Evolutionary conservation across 1,284 basidiomycete species (phyloP), one percentile per base, ranked within the genome.

Genomic region (Ceratobasidium sp.): DNA sequence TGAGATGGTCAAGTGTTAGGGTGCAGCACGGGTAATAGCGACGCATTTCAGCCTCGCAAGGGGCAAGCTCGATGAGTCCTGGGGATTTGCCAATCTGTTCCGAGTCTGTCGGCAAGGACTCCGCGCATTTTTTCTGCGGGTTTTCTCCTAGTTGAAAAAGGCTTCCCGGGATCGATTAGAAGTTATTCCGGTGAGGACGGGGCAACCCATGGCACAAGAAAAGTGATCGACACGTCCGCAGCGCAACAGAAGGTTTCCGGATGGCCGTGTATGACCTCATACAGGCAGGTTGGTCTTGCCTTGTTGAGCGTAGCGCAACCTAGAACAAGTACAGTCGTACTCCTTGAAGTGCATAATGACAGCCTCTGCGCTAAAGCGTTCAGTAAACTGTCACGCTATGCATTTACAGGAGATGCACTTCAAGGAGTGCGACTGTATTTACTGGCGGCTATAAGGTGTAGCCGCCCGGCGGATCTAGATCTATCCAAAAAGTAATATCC

Each of bases 1-100:
- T 6, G 48, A 54, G 51, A 37, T 5, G 34, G 49, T 27, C 49
- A 54, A 68, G 64, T 29, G 48, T 69, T 37, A 69, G 51, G 14
- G 41, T 34, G 5, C 16, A 0, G 14, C 4, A 3, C 13, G 29
- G 19, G 43, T 39, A 34, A 49, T 19, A 19, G 27, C 24, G 9
- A 27, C 3, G 29, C 46, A 51, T 43, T 37, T 22, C 29, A 66
- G 48, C 39, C 31, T 37, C 13, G 19, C 39, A 69, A 56, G 31
- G 37, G 24, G 46, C n/a, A 31, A 16, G 53, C 27, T 16, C 65
- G 39, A 58, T 37, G 53, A 58, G 51, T n/a, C 29, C 14, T 14
- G 24, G 19, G 51, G 31, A 58, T 56, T 37, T 27, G 27, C 11
- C 19, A 22, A 6, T 39, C 16, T 48, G 43, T 31, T 14, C 27